Evolutionary conservation across 2,329 filamentous ascomycete species (phyloP).

Genomic region (Aspergillus ochraceoroseus): DNA sequence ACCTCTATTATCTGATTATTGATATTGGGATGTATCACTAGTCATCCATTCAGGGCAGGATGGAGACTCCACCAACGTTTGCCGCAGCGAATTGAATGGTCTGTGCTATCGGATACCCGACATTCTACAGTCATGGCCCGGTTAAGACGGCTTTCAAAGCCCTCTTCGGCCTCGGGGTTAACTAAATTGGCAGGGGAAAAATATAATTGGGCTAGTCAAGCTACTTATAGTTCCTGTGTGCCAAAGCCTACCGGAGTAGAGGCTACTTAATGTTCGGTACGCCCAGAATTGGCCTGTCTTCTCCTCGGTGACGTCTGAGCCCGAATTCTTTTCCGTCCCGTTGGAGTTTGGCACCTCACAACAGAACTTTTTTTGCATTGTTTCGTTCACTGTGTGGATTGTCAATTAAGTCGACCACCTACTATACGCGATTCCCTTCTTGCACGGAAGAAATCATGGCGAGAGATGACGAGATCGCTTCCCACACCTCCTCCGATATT

Average conservation of each 20-base stretch:
- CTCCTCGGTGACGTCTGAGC: constrained; percentile 8
- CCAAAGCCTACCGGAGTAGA: too few relatives aligned
- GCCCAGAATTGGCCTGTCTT: neutral
- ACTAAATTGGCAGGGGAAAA: too few relatives aligned
- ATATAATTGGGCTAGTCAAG: too few relatives aligned
- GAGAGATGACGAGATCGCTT: constrained; percentile 13
- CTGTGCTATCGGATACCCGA: constrained; percentile 9
- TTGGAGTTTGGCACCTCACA: neutral
- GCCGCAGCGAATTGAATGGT: constrained; percentile 3
- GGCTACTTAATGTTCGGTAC: constrained; percentile 5
- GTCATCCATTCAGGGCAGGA: too few relatives aligned
- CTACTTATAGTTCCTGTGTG: constrained; percentile 9
- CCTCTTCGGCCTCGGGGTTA: too few relatives aligned
- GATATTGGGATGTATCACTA: too few relatives aligned
- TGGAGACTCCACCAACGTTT: neutral
- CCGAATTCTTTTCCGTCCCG: neutral
- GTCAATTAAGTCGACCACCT: too few relatives aligned
- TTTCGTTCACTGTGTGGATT: neutral
- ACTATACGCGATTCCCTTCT: neutral
- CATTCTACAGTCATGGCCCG: too few relatives aligned
- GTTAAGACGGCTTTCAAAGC: too few relatives aligned
- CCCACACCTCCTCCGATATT: constrained; percentile 12
- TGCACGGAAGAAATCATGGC: constrained; percentile 11
- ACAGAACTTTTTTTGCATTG: constrained; percentile 2
- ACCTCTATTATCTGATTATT: too few relatives aligned